Evolutionary conservation across 306 rosid species (phyloP), one percentile per base, ranked within the genome.

Genomic region (Vigna mungo): DNA sequence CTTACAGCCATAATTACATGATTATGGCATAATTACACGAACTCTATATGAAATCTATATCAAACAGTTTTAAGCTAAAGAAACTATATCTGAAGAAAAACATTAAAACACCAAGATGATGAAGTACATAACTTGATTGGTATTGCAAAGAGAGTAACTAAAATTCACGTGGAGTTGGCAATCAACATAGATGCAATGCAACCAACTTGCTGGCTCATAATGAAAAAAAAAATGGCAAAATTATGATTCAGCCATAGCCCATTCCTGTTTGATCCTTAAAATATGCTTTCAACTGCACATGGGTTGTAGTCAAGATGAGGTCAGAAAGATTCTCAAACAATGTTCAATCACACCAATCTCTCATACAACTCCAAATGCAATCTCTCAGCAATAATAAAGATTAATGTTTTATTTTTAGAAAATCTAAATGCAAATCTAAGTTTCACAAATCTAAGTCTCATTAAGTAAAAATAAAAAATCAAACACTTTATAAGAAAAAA

Each of bases 311-410:
- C 60, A 0, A 75, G 80, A 46, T 53, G 61, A 82, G 79, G 84
- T 73, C 87, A 76, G 82, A 77, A 76, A 84, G 85, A 90, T 82
- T 84, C 90, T 84, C 81, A 80, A 84, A 81, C 88, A 81, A 85
- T 84, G 72, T 74, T 68, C 72, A 82, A 79, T 68, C 71, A 78
- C 72, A 80, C 75, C 78, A 78, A 41, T 48, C 32, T 81, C 81
- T 76, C 27, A 83, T 73, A 60, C 46, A 75, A 73, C 81, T 73
- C 83, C 77, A 69, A 78, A 21, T 49, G 74, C 34, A 82, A 86
- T 72, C 36, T 8, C 23, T 39, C 72, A 71, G 47, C 44, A 39
- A 58, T 20, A 14, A 62, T 53, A 7, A 34, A 80, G 13, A 79
- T 13, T 37, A 27, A 48, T 36, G 69, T 53, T 43, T 53, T 15